These are phyloP conservation scores for Plasmodium gonderi DNA, from an alignment of 169 alveolate species.

Conservation along the genomic window DNA sequence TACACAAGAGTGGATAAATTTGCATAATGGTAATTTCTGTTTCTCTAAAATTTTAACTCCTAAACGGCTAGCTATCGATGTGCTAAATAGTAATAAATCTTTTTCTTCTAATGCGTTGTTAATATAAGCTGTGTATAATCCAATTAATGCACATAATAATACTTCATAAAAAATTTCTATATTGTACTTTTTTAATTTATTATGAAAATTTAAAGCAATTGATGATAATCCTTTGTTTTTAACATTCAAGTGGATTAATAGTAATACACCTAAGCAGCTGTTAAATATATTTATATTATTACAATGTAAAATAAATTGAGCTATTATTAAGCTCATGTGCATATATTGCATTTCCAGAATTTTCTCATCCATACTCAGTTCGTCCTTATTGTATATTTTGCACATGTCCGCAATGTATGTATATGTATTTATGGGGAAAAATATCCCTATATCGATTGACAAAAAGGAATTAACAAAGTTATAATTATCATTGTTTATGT, in stretches of 20 bases:
- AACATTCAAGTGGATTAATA: constrained; percentile 69
- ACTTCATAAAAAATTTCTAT: constrained; percentile 70
- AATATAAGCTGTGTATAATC: constrained; percentile 68
- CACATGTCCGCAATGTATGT: constrained; percentile 75
- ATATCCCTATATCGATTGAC: constrained; percentile 64
- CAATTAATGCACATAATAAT: constrained; percentile 60
- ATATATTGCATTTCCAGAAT: constrained; percentile 73
- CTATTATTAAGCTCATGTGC: constrained; percentile 73
- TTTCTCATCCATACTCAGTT: constrained; percentile 27
- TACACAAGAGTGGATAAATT: constrained; percentile 73
- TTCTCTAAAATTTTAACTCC: constrained; percentile 73
- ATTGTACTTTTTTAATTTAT: constrained; percentile 64
- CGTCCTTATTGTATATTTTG: constrained; percentile 73
- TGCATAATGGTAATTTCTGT: constrained; percentile 71
- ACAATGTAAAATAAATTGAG: constrained; percentile 70
- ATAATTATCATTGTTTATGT: constrained; percentile 68
- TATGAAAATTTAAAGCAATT: constrained; percentile 68
- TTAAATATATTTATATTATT: constrained; percentile 73
- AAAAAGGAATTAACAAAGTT: constrained; percentile 73
- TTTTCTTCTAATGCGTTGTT: constrained; percentile 73
- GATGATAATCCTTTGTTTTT: constrained; percentile 70
- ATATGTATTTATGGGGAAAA: constrained; percentile 70
- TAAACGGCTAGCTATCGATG: constrained; percentile 70
- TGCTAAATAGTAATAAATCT: constrained; percentile 54
- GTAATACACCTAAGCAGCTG: constrained; percentile 68